Percentiles rank a stretch among this genome's conserved stretches.
These are phyloP conservation scores for Xanthoparmelia taractica DNA, from an alignment of 495 filamentous ascomycete species.

Conservation along the genomic window DNA sequence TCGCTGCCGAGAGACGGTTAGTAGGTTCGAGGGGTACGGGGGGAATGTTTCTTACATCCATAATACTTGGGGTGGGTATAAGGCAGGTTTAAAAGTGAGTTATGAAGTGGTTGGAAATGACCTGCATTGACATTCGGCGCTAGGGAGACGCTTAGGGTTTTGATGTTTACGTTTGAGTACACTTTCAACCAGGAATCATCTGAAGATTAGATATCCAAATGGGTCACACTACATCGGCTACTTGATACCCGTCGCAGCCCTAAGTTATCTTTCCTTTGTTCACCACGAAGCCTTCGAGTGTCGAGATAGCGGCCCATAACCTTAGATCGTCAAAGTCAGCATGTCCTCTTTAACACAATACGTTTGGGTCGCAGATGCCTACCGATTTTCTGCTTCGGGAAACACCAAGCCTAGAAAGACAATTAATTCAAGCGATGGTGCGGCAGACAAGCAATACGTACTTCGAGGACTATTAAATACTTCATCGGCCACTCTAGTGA, in stretches of 20 bases:
- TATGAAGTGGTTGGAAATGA: background rate
- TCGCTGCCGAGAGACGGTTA: slow-evolving; percentile 49
- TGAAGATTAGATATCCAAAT: background rate
- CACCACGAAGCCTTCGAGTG: slow-evolving; percentile 81
- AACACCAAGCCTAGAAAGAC: slow-evolving; percentile 55
- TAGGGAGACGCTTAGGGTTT: background rate
- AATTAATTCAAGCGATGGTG: background rate
- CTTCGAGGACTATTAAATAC: slow-evolving; percentile 73
- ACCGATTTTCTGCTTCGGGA: slow-evolving; percentile 83
- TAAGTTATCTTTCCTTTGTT: slow-evolving; percentile 70
- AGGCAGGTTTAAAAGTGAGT: background rate
- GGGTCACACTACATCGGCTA: background rate
- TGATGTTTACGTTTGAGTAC: background rate
- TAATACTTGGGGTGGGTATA: background rate
- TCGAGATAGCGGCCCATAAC: slow-evolving; percentile 80
- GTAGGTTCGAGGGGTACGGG: background rate
- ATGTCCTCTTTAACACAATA: background rate
- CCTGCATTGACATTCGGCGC: background rate
- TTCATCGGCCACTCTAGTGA: slow-evolving; percentile 61
- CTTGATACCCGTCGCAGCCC: background rate
- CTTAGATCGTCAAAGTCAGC: background rate
- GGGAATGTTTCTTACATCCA: background rate
- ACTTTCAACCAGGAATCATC: background rate
- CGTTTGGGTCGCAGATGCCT: background rate
- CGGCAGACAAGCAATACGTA: slow-evolving; percentile 38